Evolutionary conservation across 2,329 filamentous ascomycete species (phyloP).

Genomic region (Dactylellina drechsleri): DNA sequence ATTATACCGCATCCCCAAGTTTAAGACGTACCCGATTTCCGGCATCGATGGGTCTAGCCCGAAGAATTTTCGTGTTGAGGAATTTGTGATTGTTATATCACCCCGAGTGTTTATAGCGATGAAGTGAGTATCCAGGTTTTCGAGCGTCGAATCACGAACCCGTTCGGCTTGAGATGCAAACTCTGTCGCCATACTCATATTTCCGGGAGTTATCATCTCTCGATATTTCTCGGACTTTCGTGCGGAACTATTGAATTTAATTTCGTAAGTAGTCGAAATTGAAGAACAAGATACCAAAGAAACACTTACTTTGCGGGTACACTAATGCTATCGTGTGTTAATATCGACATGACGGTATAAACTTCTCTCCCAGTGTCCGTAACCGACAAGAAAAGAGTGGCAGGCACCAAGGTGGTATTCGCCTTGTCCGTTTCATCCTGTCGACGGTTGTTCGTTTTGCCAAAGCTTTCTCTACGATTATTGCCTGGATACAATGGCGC

Average conservation of each 20-base stretch:
- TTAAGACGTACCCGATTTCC: conserved; percentile 39
- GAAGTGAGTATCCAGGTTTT: conserved; percentile 53
- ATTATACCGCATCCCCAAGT: background rate
- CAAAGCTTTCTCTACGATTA: conserved; percentile 44
- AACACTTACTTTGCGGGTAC: conserved; percentile 32
- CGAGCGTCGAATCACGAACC: conserved; percentile 47
- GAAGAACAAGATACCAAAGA: background rate
- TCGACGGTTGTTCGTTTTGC: conserved; percentile 32
- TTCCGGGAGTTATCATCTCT: conserved; percentile 48
- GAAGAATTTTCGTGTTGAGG: conserved; percentile 47
- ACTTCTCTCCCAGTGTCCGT: conserved; percentile 47
- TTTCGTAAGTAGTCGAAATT: background rate
- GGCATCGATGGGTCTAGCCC: conserved; percentile 43
- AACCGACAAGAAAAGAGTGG: conserved; percentile 50
- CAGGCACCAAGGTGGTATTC: conserved; percentile 47
- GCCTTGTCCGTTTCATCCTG: conserved; percentile 40
- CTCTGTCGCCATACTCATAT: conserved; percentile 46
- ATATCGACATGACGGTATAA: conserved; percentile 50
- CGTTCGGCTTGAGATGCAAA: conserved; percentile 51
- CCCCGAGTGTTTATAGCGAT: conserved; percentile 53
- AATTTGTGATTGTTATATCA: conserved; percentile 51
- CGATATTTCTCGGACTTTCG: conserved; percentile 32
- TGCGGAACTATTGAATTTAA: conserved; percentile 4
- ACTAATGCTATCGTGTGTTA: conserved; percentile 52
- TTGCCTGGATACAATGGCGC: conserved; percentile 38